These are phyloP conservation scores for Phaeosphaeriaceae sp. DNA, from an alignment of 2,329 filamentous ascomycete genomes.

Conservation along the genomic window DNA sequence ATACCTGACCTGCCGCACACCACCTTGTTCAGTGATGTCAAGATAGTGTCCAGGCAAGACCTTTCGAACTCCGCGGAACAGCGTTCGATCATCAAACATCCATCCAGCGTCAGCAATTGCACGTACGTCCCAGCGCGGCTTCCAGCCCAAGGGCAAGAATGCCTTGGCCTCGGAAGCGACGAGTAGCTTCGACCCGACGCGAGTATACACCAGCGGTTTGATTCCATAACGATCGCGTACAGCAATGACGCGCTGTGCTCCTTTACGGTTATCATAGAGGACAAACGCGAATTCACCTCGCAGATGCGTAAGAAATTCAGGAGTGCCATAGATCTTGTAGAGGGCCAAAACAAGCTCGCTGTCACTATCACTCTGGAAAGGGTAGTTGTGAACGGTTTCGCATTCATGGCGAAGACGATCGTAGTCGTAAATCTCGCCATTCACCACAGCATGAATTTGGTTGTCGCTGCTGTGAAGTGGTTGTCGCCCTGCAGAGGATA, in stretches of 20 bases:
- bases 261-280: conserved; percentile 54
- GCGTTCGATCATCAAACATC: conserved; percentile 54
- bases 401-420: conserved; percentile 51
- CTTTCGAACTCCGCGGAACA: conserved; percentile 58
- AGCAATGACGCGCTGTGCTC: conserved; percentile 48
- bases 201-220: conserved; percentile 62
- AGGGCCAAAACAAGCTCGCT: conserved; percentile 61
- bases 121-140: conserved; percentile 59
- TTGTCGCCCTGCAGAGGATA: conserved; percentile 23
- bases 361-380: conserved; percentile 56
- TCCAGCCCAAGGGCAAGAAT: conserved; percentile 58
- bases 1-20: too few species aligned
- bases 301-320: conserved; percentile 52
- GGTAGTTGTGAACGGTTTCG: conserved; percentile 43
- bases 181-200: conserved; percentile 50
- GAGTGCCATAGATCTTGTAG: conserved; percentile 52
- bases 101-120: conserved; percentile 53
- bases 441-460: conserved; percentile 61
- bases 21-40: too few species aligned
- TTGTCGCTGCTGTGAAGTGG: conserved; percentile 24
- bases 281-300: conserved; percentile 63
- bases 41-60: conserved; percentile 47
- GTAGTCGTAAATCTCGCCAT: conserved; percentile 64
- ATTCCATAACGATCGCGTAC: conserved; percentile 64
- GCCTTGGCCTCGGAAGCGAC: conserved; percentile 62